Evolutionary conservation across 345 rosid species (phyloP).

Genomic region (Salix koriyanagi): DNA sequence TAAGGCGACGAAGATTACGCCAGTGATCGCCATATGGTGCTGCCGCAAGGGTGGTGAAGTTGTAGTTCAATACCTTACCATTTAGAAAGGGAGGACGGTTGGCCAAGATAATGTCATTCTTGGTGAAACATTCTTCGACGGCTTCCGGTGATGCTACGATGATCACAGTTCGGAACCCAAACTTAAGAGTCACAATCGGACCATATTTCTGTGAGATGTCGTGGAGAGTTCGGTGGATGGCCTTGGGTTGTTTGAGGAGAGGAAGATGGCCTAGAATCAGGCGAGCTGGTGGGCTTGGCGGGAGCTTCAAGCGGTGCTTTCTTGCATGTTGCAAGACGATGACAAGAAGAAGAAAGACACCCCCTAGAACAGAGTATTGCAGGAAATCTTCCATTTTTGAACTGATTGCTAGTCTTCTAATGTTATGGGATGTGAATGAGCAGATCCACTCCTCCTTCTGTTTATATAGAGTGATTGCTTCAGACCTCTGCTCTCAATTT

Average conservation of each 20-base stretch:
- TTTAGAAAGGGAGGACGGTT: slow-evolving; percentile 43
- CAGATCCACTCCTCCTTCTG: background rate
- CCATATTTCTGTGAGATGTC: slow-evolving; percentile 40
- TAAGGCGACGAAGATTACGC: slow-evolving; percentile 57
- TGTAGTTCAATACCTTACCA: slow-evolving; percentile 35
- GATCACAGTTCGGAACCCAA: slow-evolving; percentile 34
- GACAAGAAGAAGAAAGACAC: background rate
- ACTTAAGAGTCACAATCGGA: slow-evolving; percentile 31
- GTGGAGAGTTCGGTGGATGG: slow-evolving; percentile 18
- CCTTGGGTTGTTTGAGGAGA: slow-evolving; percentile 9
- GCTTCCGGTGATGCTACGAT: slow-evolving; percentile 31
- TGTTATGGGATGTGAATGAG: background rate
- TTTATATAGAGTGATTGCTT: background rate
- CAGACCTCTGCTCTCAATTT: background rate
- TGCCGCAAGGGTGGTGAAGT: slow-evolving; percentile 26
- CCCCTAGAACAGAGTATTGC: background rate
- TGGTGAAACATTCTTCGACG: slow-evolving; percentile 52
- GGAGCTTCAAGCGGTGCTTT: slow-evolving; percentile 3
- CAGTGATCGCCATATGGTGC: slow-evolving; percentile 47
- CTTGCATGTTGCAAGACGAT: background rate
- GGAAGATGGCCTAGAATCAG: slow-evolving; percentile 22
- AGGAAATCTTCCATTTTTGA: background rate
- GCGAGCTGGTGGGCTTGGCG: slow-evolving; percentile 7
- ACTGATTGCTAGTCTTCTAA: background rate
- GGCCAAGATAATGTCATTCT: slow-evolving; percentile 46